Percentiles rank a stretch among this genome's conserved stretches.
phyloP scores from a whole-genome alignment of 352 stramenopile genomes.

The Globisporangium sylvaticum region DNA sequence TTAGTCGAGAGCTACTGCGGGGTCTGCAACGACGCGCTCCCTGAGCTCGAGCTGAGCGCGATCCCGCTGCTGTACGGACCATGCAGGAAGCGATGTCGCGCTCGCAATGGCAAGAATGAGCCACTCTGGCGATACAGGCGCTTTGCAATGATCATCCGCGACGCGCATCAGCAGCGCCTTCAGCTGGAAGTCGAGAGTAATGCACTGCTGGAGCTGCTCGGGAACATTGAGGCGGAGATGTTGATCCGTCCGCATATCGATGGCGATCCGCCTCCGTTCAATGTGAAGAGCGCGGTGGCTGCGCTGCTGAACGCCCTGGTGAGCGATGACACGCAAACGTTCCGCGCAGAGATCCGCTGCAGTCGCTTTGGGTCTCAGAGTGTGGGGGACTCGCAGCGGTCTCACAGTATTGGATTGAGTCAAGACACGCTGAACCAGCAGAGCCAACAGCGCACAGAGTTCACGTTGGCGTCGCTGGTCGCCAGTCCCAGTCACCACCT shows the following conservation, averaged over 20 bases:
- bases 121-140: conserved; percentile 45
- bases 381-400: conserved; percentile 3
- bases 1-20: conserved; percentile 49
- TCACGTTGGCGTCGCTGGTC: conserved; percentile 6
- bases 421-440: neutral
- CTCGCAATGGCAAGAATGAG: conserved; percentile 15
- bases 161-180: conserved; percentile 27
- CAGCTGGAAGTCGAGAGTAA: conserved; percentile 29
- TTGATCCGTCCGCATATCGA: conserved; percentile 20
- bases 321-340: conserved; percentile 30
- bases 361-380: conserved; percentile 16
- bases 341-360: conserved; percentile 30
- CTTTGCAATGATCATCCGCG: conserved; percentile 38
- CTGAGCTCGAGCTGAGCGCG: conserved; percentile 18
- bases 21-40: conserved; percentile 35
- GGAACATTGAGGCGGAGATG: conserved; percentile 43
- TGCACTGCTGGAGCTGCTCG: conserved; percentile 33
- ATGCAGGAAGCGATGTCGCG: conserved; percentile 38
- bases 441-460: neutral
- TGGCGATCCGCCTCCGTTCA: conserved; percentile 10
- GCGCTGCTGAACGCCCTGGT: conserved; percentile 36
- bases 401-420: neutral
- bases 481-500: conserved; percentile 4
- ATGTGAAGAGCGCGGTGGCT: conserved; percentile 23
- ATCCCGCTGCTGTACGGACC: conserved; percentile 23